A percentile compares a stretch with the other conserved stretches of the same genome.
These are phyloP conservation scores for Cordia subcordata DNA, from an alignment of 257 asterid genomes.

Conservation along the genomic window DNA sequence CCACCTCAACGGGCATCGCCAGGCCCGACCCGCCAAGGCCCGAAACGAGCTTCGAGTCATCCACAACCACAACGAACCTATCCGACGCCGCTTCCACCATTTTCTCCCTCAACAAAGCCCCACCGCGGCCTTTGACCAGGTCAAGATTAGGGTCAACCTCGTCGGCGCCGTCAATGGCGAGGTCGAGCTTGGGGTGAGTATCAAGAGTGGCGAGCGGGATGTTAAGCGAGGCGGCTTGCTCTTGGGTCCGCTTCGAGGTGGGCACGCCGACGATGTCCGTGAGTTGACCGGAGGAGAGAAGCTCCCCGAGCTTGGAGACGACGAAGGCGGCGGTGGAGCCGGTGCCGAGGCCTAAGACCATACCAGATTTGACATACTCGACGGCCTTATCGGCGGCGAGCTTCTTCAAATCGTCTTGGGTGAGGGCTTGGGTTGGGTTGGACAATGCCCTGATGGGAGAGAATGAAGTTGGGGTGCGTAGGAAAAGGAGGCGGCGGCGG, in stretches of 20 bases:
- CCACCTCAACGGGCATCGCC: conserved; percentile 98
- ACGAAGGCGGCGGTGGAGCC: conserved; percentile 99
- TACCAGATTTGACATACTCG: conserved; percentile 75
- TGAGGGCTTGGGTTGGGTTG: conserved; percentile 39
- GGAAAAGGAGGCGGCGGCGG: conserved; percentile 11
- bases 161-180: conserved; percentile 90
- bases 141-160: conserved; percentile 90
- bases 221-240: conserved; percentile 58
- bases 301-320: conserved; percentile 78
- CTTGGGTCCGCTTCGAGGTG: conserved; percentile 72
- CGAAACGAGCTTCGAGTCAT: conserved; percentile 70
- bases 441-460: conserved; percentile 32
- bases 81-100: conserved; percentile 95
- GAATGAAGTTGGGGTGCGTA: conserved; percentile 15
- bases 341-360: conserved; percentile 95
- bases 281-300: conserved; percentile 60
- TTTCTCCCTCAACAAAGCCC: conserved; percentile 83
- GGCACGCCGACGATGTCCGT: conserved; percentile 73
- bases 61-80: conserved; percentile 77
- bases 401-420: conserved; percentile 82
- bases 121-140: conserved; percentile 94
- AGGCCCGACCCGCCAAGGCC: conserved; percentile 89
- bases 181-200: conserved; percentile 62
- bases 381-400: conserved; percentile 96
- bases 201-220: conserved; percentile 67